These are phyloP conservation scores for Ochetophila trinervis DNA, from an alignment of 306 rosid genomes.

Conservation along the genomic window DNA sequence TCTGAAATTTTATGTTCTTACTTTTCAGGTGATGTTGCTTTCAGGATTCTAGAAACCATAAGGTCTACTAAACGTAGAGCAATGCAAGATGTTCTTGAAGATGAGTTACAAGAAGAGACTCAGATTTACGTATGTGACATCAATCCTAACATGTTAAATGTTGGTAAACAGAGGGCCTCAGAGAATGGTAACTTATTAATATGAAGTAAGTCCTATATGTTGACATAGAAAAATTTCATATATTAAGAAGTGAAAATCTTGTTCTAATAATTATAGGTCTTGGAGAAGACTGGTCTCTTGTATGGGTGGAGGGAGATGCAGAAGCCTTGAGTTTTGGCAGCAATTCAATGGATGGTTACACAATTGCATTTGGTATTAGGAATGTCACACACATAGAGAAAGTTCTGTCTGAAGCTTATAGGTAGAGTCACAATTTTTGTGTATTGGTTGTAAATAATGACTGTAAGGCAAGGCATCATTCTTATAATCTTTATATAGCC, in stretches of 20 bases:
- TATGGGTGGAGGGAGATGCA: slow-evolving; percentile 92
- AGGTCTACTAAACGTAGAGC: slow-evolving; percentile 69
- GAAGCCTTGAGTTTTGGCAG: slow-evolving; percentile 63
- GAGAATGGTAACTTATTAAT: slow-evolving; percentile 59
- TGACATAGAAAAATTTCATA: slow-evolving; percentile 12
- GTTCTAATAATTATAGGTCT: slow-evolving; percentile 46
- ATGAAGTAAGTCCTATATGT: slow-evolving; percentile 19
- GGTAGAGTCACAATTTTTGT: slow-evolving; percentile 39
- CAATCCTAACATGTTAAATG: slow-evolving; percentile 82
- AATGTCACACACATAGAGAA: slow-evolving; percentile 95
- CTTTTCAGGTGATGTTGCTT: slow-evolving; percentile 92
- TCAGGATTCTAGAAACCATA: slow-evolving; percentile 69
- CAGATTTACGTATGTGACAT: slow-evolving; percentile 79
- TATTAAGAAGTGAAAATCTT: slow-evolving; percentile 28
- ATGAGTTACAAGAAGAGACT: slow-evolving; percentile 60
- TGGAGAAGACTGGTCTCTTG: slow-evolving; percentile 66
- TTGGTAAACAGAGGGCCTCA: slow-evolving; percentile 66
- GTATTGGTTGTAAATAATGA: neutral
- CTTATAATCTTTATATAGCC: neutral
- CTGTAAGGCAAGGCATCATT: neutral
- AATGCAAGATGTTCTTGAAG: slow-evolving; percentile 44
- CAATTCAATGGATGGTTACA: slow-evolving; percentile 92
- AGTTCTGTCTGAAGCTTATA: slow-evolving; percentile 75
- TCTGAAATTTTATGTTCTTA: neutral
- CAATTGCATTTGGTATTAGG: slow-evolving; percentile 95